A percentile compares a stretch with the other conserved stretches of the same genome.
phyloP scores from a whole-genome alignment of 2,329 filamentous ascomycete species.

The Tolypocladium amazonense region DNA sequence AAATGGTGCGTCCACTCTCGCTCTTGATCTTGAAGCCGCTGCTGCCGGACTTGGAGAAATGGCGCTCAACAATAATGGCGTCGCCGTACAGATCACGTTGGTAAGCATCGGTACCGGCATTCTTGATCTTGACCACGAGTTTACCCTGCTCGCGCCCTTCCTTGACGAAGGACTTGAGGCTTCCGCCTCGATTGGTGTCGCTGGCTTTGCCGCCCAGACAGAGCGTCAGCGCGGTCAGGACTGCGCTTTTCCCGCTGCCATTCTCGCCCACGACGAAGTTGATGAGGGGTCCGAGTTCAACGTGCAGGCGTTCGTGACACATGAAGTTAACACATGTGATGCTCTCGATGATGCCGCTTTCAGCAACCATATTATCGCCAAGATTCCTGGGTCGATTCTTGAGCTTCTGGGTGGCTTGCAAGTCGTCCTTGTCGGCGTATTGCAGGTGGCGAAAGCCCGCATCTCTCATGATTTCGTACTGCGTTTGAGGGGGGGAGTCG shows the following conservation, averaged over 20 bases:
- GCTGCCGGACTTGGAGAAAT: constrained; percentile 64
- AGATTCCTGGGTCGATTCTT: constrained; percentile 35
- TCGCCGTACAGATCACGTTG: constrained; percentile 73
- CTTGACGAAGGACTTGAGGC: constrained; percentile 83
- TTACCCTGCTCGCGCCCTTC: constrained; percentile 69
- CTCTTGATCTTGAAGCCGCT: constrained; percentile 85
- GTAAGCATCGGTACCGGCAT: constrained; percentile 76
- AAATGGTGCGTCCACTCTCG: constrained; percentile 57
- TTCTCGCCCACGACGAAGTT: constrained; percentile 99
- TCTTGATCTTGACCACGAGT: constrained; percentile 81
- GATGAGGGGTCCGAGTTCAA: constrained; percentile 83
- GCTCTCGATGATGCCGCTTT: constrained; percentile 79
- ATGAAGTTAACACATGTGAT: constrained; percentile 91
- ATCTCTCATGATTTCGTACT: constrained; percentile 53
- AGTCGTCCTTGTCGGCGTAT: constrained; percentile 47
- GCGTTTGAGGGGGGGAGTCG: constrained; percentile 37
- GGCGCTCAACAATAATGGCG: constrained; percentile 80
- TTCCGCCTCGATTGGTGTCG: constrained; percentile 83
- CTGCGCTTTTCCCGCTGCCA: constrained; percentile 93
- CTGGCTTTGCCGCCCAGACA: constrained; percentile 94
- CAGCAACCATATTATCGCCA: constrained; percentile 63
- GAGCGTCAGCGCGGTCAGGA: constrained; percentile 83
- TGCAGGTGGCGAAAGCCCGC: constrained; percentile 46
- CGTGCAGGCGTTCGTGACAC: constrained; percentile 77
- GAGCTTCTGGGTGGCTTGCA: constrained; percentile 54